Evolutionary conservation across 177 flowering plant species (phyloP).

Genomic region (Vitis hybrid): DNA sequence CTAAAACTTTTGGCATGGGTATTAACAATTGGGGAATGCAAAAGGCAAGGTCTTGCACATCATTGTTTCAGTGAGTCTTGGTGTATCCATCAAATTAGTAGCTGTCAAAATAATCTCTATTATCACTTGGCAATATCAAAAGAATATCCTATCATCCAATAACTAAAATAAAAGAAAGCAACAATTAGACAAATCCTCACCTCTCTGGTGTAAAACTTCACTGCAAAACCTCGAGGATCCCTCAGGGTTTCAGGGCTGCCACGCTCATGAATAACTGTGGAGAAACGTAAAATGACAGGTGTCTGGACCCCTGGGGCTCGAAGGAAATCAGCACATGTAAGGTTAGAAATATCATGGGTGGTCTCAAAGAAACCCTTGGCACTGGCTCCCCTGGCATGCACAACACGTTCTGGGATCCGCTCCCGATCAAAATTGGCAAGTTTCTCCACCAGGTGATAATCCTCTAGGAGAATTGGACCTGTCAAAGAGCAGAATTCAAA

Average conservation of each 20-base stretch:
- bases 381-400: conserved; percentile 99
- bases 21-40: too few relatives aligned
- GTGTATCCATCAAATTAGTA: too few relatives aligned
- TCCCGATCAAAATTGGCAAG: conserved; percentile 93
- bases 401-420: conserved; percentile 97
- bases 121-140: too few relatives aligned
- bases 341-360: conserved; percentile 87
- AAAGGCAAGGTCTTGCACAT: too few relatives aligned
- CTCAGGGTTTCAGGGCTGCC: conserved; percentile 98
- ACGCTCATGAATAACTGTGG: conserved; percentile 97
- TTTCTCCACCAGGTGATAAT: conserved; percentile 92
- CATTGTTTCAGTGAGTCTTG: too few relatives aligned
- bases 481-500: conserved; percentile 15
- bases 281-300: conserved; percentile 92
- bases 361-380: conserved; percentile 99
- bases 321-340: conserved; percentile 93
- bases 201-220: conserved; percentile 97
- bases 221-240: conserved; percentile 95
- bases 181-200: conserved; percentile 28
- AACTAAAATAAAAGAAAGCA: neutral
- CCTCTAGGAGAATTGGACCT: conserved; percentile 99
- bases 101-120: too few relatives aligned
- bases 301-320: conserved; percentile 99
- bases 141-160: neutral
- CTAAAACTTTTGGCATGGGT: too few relatives aligned